Base-by-base conservation (phyloP, 1,284 basidiomycete species). In the Puccinia coronata region DNA sequence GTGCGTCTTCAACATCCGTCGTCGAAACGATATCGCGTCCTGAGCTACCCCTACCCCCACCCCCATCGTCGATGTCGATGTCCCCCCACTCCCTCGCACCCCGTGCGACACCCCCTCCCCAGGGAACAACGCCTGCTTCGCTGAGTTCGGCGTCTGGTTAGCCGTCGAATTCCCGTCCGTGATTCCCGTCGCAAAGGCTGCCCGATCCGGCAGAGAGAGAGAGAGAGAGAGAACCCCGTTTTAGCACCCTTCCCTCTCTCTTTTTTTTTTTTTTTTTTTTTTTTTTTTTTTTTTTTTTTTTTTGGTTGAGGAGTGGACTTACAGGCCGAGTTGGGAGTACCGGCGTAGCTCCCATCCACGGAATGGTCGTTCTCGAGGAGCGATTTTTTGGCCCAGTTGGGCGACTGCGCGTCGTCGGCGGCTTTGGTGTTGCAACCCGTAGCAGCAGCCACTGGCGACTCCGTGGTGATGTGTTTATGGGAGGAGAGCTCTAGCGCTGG, bases 1-100 rank as follows among this genome's bases (percentile, higher is more conserved):
- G 69, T 81, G 80, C 1, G 80, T 81, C 61, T 75, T 81, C 5
- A 75, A 34, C 80, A 81, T 81, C 55, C 71, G 43, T 25, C 80
- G 49, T 28, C 80, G 47, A 34, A 81, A 81, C 57, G 79, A 80
- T 20, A 63, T 81, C 28, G 80, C 53, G 47, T 81, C 80, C 67
- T n/a, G n/a, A n/a, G n/a, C n/a, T n/a, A n/a, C n/a, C n/a, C n/a
- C n/a, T n/a, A n/a, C n/a, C n/a, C n/a, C n/a, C n/a, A n/a, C n/a
- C n/a, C n/a, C n/a, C n/a, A 43, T 73, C n/a, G 69, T 61, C 18
- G 67, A 41, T 11, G 77, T 71, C 41, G 69, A 80, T 18, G 75
- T 41, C 5, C 65, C 69, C 9, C n/a, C n/a, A n/a, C n/a, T n/a
- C n/a, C 53, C 31, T 6, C 51, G 25, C 4, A 47, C n/a, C 20